Percentiles rank a stretch among this genome's conserved stretches.
Evolutionary conservation across 208 protist genomes (phyloP).

Genomic region (Trypanosoma cruzi): DNA sequence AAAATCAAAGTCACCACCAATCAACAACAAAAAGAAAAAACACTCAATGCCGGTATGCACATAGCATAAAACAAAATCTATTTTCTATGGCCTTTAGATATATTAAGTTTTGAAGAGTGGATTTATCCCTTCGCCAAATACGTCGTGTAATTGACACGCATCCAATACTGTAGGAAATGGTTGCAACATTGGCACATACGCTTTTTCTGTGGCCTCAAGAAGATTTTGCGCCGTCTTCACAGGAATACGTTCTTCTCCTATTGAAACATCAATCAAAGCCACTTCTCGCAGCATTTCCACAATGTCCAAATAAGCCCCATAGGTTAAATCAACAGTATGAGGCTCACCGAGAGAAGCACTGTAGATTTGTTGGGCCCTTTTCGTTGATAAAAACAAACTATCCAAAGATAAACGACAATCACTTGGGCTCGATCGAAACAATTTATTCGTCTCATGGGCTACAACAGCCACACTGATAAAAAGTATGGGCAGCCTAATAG

Average conservation of each 20-base stretch:
- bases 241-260: slow-evolving; percentile 77
- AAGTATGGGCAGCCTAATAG: slow-evolving; percentile 57
- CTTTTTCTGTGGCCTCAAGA: slow-evolving; percentile 68
- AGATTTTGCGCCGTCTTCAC: slow-evolving; percentile 44
- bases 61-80: not conserved
- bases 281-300: slow-evolving; percentile 80
- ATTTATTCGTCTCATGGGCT: slow-evolving; percentile 64
- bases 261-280: slow-evolving; percentile 79
- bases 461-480: slow-evolving; percentile 75
- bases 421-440: slow-evolving; percentile 42
- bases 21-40: slow-evolving; percentile 17
- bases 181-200: slow-evolving; percentile 72
- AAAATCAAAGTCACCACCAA: not conserved
- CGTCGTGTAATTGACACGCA: slow-evolving; percentile 74
- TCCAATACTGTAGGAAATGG: slow-evolving; percentile 83
- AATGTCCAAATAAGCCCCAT: slow-evolving; percentile 56
- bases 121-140: slow-evolving; percentile 46
- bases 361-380: slow-evolving; percentile 52
- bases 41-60: not conserved
- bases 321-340: slow-evolving; percentile 55
- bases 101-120: slow-evolving; percentile 10
- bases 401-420: slow-evolving; percentile 69
- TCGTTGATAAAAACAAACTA: slow-evolving; percentile 49
- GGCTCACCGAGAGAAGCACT: slow-evolving; percentile 64
- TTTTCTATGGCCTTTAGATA: not conserved